Conservation (phyloP, 1,284 basidiomycete species). For the Stygiomarasmius scandens region DNA sequence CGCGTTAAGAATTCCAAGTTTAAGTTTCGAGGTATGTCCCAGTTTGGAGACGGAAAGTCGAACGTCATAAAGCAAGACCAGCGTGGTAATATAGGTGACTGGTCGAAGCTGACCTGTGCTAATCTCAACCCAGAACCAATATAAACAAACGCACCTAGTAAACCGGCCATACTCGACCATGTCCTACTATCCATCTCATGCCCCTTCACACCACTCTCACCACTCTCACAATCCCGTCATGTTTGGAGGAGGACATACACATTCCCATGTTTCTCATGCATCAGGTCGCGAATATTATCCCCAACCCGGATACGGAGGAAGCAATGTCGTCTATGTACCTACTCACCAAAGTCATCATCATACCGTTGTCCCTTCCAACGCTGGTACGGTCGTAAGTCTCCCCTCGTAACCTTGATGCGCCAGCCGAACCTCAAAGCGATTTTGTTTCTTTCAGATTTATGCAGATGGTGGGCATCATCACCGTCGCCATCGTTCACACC, state of each 20-base stretch:
- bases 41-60: no score
- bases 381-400: not conserved
- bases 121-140: no score
- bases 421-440: no score
- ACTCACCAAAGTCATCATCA: conserved; percentile 21
- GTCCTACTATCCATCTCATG: conserved; percentile 28
- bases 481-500: conserved; percentile 17
- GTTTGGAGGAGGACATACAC: conserved; percentile 24
- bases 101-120: no score
- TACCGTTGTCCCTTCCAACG: conserved; percentile 7
- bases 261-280: conserved; percentile 24
- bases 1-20: no score
- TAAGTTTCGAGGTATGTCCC: no score
- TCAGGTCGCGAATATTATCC: conserved; percentile 24
- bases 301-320: conserved; percentile 25
- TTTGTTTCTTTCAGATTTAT: not conserved
- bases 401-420: not conserved
- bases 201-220: conserved; percentile 20
- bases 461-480: conserved; percentile 14
- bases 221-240: conserved; percentile 29
- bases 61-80: no score
- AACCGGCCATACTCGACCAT: not conserved
- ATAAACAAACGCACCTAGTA: no score
- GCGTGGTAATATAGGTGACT: no score
- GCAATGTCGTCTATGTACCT: conserved; percentile 27